Base-by-base conservation (phyloP, 2,329 filamentous ascomycete genomes). In the Achaetomium macrosporum region DNA sequence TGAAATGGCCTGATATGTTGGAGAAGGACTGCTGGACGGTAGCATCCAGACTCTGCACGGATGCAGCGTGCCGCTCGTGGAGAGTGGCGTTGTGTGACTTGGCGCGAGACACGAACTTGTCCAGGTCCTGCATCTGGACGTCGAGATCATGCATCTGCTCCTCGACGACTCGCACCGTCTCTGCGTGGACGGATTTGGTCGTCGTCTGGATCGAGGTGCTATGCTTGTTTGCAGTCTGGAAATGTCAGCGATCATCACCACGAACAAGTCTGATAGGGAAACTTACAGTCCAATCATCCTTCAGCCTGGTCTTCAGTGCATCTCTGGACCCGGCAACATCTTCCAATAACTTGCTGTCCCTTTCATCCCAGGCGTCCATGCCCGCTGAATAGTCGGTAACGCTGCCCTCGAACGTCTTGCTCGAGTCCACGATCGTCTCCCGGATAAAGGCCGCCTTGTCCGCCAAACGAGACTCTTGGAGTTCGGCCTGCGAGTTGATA, bases 121-220 rank as follows among this genome's bases (percentile, higher is more conserved):
- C 92, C 8, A 99, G 78, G 1, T 89, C 88, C 52, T 84, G 82
- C 81, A 99, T 91, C 69, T 97, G 90, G n/a, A 77, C 79, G 56
- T 88, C 85, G 65, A 99, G 86, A 60, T 95, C 88, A 51, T 81
- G 79, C 72, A 95, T 88, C 71, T 99, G 93, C 53, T 87, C 85
- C 64, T 92, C 88, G 12, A 97, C 91, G 53, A 95, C 92, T 7
- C 85, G 85, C 30, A 96, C 83, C 0, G 92, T 96, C 70, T 95
- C 88, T 33, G 87, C 86, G 61, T 99, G 91, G 1, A 97, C 90
- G 2, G 88, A 88, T 61, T 88, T 87, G 0, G 92, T 91, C 0
- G 88, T 88, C 8, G 81, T 78, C 61, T 92, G 88, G 61, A 99
- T 92, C 6, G 86, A 84, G n/a, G 78, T 83, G 62, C 90, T 95